Conservation (phyloP, 768 basidiomycete genomes). For the Guyanaporus albipodus region DNA sequence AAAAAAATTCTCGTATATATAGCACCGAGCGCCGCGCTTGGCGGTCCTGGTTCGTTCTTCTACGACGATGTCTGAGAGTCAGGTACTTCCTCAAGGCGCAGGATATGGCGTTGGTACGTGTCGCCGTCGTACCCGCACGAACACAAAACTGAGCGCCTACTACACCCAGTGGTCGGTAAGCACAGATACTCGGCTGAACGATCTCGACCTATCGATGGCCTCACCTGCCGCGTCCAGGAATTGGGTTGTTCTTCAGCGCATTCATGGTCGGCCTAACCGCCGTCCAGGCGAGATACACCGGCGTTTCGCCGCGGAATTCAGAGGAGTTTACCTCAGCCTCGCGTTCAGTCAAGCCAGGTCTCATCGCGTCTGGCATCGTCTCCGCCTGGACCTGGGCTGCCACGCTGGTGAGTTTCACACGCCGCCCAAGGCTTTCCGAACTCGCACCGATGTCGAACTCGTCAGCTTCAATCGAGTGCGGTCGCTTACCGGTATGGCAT, state of each 20-base stretch:
- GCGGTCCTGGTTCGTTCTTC: neutral
- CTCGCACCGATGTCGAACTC: conserved; percentile 4
- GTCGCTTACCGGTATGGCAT: conserved; percentile 85
- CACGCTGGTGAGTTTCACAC: conserved; percentile 47
- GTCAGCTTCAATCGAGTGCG: conserved; percentile 71
- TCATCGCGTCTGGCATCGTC: conserved; percentile 91
- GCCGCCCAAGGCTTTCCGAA: neutral
- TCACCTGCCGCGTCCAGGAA: conserved; percentile 46
- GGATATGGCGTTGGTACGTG: conserved; percentile 78
- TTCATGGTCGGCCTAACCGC: conserved; percentile 78
- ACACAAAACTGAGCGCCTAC: conserved; percentile 1
- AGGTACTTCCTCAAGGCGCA: conserved; percentile 71
- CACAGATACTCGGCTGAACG: neutral
- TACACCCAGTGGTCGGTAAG: conserved; percentile 51
- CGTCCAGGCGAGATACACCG: conserved; percentile 80
- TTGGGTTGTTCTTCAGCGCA: conserved; percentile 82
- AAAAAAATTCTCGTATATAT: conserved; percentile 12
- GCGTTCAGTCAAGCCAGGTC: conserved; percentile 81
- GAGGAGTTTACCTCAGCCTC: conserved; percentile 85
- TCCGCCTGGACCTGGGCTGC: conserved; percentile 93
- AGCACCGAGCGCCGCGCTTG: neutral
- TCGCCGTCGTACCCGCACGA: neutral
- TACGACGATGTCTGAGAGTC: conserved; percentile 22
- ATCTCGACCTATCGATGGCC: neutral
- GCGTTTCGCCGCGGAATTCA: conserved; percentile 70